Evolutionary conservation across 805 yeast genomes (phyloP).

Genomic region (Kluyveromyces wickerhamii): DNA sequence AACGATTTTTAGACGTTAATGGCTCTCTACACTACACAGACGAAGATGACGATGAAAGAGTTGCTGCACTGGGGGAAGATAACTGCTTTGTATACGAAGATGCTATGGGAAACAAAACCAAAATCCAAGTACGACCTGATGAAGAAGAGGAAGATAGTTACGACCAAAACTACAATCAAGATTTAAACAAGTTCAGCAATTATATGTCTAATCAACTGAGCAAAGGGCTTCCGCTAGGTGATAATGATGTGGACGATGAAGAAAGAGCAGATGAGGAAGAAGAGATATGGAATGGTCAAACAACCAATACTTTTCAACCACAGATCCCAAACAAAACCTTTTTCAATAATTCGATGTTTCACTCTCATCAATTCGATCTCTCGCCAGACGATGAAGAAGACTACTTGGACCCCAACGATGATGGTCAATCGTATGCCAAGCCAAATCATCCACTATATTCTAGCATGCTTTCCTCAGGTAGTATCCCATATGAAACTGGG

Average conservation of each 20-base stretch:
- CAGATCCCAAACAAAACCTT: constrained; percentile 3
- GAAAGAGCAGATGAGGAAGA: constrained; percentile 19
- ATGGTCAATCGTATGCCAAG: constrained; percentile 65
- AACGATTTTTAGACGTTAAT: constrained; percentile 9
- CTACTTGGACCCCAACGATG: constrained; percentile 74
- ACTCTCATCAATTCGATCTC: constrained; percentile 39
- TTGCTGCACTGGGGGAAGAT: constrained; percentile 35
- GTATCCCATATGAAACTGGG: constrained; percentile 1
- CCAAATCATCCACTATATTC: constrained; percentile 50
- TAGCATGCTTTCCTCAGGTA: constrained; percentile 25
- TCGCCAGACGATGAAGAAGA: constrained; percentile 51
- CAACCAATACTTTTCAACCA: constrained; percentile 4
- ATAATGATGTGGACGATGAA: constrained; percentile 14
- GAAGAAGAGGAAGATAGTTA: constrained; percentile 21
- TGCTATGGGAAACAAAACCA: constrained; percentile 29
- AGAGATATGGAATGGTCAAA: constrained; percentile 6
- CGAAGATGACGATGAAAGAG: constrained; percentile 45
- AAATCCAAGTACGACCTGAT: constrained; percentile 29
- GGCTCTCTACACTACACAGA: constrained; percentile 24
- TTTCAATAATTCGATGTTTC: constrained; percentile 27
- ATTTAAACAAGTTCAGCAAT: constrained; percentile 18
- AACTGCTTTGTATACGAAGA: constrained; percentile 29
- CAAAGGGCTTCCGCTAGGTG: constrained; percentile 7
- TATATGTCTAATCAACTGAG: constrained; percentile 26
- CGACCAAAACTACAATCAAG: constrained; percentile 17